phyloP scores from a whole-genome alignment of 208 protist genomes.

The Strigomonas culicis region DNA sequence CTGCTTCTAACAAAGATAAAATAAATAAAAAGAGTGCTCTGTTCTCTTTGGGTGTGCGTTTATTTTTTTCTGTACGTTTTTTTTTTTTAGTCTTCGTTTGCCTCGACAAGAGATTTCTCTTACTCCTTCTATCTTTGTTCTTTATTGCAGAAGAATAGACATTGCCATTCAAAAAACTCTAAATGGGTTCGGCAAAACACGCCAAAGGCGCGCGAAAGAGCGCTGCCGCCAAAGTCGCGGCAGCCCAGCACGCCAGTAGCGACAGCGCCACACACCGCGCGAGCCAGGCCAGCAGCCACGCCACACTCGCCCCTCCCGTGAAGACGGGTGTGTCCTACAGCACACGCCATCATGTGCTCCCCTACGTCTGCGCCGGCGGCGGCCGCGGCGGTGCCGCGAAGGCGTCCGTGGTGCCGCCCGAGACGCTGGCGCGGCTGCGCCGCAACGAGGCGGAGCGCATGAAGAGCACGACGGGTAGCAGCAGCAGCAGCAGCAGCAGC shows the following conservation, averaged over 20 bases:
- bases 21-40: not conserved
- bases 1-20: not conserved
- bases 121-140: too few relatives aligned
- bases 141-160: too few relatives aligned
- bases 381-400: not conserved
- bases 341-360: not conserved
- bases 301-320: too few relatives aligned
- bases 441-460: too few relatives aligned
- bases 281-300: not conserved
- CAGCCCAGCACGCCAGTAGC: not conserved
- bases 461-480: not conserved
- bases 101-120: too few relatives aligned
- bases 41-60: not conserved
- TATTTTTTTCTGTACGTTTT: conserved; percentile 12
- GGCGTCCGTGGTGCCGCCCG: not conserved
- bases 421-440: not conserved
- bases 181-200: not conserved
- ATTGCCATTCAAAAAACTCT: too few relatives aligned
- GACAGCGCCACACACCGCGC: not conserved
- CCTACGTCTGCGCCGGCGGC: too few relatives aligned
- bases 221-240: too few relatives aligned
- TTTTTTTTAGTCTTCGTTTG: not conserved
- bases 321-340: not conserved
- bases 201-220: not conserved
- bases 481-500: too few relatives aligned